These are phyloP conservation scores for Emiliania huxleyi DNA, from an alignment of 78 protist species.

Conservation along the genomic window DNA sequence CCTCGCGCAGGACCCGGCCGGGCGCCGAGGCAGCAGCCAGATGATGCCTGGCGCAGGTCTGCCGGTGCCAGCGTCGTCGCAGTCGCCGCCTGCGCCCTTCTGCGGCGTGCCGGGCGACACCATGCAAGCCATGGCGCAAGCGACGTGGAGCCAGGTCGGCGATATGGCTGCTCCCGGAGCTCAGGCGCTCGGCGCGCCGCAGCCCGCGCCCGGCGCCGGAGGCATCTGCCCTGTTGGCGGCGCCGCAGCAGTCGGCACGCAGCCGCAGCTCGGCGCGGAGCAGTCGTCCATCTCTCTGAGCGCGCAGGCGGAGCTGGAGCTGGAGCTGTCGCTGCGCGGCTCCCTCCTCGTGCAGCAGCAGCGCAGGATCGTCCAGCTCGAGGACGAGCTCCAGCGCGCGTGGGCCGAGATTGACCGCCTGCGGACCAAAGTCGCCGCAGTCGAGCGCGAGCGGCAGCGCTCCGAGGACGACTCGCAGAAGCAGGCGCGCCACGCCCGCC, in stretches of 20 bases:
- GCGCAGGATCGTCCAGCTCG: constrained; percentile 20
- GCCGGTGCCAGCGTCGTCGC: no score
- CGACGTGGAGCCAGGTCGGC: neutral
- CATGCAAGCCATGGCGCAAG: neutral
- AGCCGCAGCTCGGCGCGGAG: neutral
- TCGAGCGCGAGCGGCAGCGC: neutral
- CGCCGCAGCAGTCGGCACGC: neutral
- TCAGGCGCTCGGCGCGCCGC: neutral
- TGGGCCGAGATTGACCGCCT: constrained; percentile 19
- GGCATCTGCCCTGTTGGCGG: neutral
- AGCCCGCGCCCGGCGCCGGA: neutral
- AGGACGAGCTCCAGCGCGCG: constrained; percentile 28
- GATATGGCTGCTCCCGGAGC: neutral
- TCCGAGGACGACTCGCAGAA: neutral
- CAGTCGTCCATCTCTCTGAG: neutral
- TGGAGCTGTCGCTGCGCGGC: constrained; percentile 7
- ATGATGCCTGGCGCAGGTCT: no score
- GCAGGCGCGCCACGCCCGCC: neutral
- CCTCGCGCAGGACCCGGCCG: no score
- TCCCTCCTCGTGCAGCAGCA: constrained; percentile 23
- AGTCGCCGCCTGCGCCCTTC: neutral
- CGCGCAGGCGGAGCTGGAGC: constrained; percentile 16
- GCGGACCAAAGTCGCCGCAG: neutral
- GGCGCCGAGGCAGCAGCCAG: no score
- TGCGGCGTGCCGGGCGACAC: neutral